A percentile compares a stretch with the other conserved stretches of the same genome.
Evolutionary conservation across 257 asterid species (phyloP).

Genomic region (Knoxia roxburghii): DNA sequence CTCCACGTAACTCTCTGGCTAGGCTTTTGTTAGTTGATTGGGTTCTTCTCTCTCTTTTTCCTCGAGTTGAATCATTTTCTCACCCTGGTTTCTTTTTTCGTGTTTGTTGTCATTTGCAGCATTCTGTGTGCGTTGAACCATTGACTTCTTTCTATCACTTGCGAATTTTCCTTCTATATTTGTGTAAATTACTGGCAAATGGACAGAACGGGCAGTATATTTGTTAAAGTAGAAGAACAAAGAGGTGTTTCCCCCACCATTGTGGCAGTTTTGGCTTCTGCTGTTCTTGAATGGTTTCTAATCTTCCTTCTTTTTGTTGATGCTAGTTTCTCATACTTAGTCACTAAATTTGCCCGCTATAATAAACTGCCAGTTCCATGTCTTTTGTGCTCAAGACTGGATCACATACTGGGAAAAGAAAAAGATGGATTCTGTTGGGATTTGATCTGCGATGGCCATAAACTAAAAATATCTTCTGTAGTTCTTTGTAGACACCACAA

Average conservation of each 20-base stretch:
- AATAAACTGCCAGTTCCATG: constrained; percentile 58
- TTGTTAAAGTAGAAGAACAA: constrained; percentile 16
- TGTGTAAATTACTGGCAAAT: constrained; percentile 16
- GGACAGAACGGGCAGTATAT: constrained; percentile 34
- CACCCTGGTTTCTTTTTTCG: not conserved
- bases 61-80: not conserved
- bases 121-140: not conserved
- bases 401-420: constrained; percentile 61
- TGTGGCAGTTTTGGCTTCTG: constrained; percentile 49
- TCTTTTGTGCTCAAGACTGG: constrained; percentile 86
- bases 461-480: constrained; percentile 48
- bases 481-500: constrained; percentile 46
- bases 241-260: constrained; percentile 28
- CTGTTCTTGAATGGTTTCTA: constrained; percentile 76
- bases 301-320: constrained; percentile 58
- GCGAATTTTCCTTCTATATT: not conserved
- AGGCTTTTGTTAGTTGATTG: not conserved
- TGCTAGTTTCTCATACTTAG: constrained; percentile 56
- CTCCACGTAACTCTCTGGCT: not conserved
- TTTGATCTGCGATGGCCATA: constrained; percentile 61
- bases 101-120: constrained; percentile 3
- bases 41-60: too few relatives aligned
- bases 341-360: constrained; percentile 62
- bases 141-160: not conserved
- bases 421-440: constrained; percentile 51